Conservation (phyloP, 257 asterid species). For the Scutellaria barbata region DNA sequence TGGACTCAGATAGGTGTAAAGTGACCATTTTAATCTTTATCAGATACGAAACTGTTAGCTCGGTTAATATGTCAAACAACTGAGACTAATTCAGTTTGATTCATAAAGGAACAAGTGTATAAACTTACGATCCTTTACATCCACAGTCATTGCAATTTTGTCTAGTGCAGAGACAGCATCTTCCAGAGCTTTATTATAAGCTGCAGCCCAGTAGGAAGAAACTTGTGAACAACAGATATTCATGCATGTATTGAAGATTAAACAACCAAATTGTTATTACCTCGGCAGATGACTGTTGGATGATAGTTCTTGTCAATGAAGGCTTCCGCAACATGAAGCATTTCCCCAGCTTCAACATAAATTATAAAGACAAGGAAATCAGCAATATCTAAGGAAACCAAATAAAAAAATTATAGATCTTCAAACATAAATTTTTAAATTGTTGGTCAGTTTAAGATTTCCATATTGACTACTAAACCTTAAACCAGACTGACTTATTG, state of each 20-base stretch:
- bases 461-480: neutral
- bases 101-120: neutral
- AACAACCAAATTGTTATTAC: slow-evolving; percentile 40
- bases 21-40: slow-evolving; percentile 14
- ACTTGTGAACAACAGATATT: slow-evolving; percentile 25
- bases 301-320: slow-evolving; percentile 90
- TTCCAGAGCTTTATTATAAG: slow-evolving; percentile 89
- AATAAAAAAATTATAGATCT: neutral
- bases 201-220: slow-evolving; percentile 47
- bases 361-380: slow-evolving; percentile 24
- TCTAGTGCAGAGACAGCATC: slow-evolving; percentile 87
- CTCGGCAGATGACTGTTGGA: slow-evolving; percentile 93
- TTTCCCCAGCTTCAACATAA: slow-evolving; percentile 85
- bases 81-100: neutral
- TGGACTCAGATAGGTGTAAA: neutral
- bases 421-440: neutral
- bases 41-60: neutral
- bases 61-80: slow-evolving; percentile 13
- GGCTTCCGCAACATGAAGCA: slow-evolving; percentile 99
- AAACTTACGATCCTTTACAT: slow-evolving; percentile 86
- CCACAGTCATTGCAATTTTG: slow-evolving; percentile 84
- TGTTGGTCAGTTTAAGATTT: neutral
- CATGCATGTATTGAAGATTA: neutral
- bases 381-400: slow-evolving; percentile 2
- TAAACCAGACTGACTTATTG: neutral